A percentile compares a stretch with the other conserved stretches of the same genome.
phyloP scores from a whole-genome alignment of 257 asterid genomes.

The Datura wrightii region DNA sequence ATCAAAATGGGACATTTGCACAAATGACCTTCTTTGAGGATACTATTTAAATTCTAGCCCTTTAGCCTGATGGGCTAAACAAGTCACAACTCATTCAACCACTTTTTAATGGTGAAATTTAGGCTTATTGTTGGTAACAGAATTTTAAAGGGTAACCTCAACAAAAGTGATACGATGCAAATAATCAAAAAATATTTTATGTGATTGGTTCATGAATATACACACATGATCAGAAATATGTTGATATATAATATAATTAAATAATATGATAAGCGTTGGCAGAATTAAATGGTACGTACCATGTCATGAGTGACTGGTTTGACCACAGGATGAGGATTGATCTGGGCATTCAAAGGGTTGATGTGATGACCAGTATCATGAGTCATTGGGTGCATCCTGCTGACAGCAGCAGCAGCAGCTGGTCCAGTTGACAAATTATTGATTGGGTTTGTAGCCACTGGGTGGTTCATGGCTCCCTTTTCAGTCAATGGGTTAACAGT shows the following conservation, averaged over 20 bases:
- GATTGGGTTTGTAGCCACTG: constrained; percentile 5
- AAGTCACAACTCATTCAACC: background rate
- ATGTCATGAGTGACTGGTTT: constrained; percentile 16
- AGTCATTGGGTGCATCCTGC: background rate
- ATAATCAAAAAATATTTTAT: background rate
- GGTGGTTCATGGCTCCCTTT: background rate
- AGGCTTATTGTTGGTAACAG: background rate
- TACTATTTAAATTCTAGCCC: background rate
- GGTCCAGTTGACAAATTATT: background rate
- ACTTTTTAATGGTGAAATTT: background rate
- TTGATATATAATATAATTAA: background rate
- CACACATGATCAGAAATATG: background rate
- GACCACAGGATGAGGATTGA: constrained; percentile 6
- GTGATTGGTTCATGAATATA: background rate
- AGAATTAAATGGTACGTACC: background rate
- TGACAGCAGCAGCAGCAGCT: constrained; percentile 6
- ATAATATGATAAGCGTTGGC: background rate
- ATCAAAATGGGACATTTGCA: background rate
- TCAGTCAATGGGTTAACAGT: constrained; percentile 20
- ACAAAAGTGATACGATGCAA: too few species aligned
- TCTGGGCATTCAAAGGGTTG: constrained; percentile 22
- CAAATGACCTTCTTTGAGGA: background rate
- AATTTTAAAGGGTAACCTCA: background rate
- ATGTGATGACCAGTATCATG: constrained; percentile 25
- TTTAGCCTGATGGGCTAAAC: background rate